Evolutionary conservation across 2,329 filamentous ascomycete species (phyloP).

Genomic region (Paecilomyces dactylethromorphus): DNA sequence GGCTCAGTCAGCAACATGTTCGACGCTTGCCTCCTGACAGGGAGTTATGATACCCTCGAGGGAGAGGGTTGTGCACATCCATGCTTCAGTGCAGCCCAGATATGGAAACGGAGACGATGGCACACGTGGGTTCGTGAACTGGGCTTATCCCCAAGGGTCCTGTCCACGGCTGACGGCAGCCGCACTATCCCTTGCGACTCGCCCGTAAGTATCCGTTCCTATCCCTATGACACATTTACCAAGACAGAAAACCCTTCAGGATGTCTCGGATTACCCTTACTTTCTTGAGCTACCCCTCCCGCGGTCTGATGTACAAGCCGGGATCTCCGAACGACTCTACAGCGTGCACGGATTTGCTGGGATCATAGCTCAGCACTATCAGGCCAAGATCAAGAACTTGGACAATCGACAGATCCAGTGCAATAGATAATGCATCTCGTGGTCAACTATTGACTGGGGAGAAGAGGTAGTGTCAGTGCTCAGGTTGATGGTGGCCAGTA

Average conservation of each 20-base stretch:
- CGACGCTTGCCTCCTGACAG: background rate
- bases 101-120: background rate
- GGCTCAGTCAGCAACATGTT: background rate
- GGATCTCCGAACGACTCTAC: background rate
- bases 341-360: background rate
- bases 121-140: background rate
- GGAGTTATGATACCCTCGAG: background rate
- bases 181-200: background rate
- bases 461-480: background rate
- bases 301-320: background rate
- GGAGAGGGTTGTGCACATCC: background rate
- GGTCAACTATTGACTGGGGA: background rate
- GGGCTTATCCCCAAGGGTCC: background rate
- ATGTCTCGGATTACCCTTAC: background rate
- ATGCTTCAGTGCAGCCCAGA: background rate
- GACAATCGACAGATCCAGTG: background rate
- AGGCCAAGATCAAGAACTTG: background rate
- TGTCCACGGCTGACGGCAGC: background rate
- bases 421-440: background rate
- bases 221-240: background rate
- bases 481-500: background rate
- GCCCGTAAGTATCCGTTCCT: background rate
- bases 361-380: background rate
- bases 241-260: background rate
- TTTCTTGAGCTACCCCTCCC: background rate